Base-by-base conservation (phyloP, 768 basidiomycete species). In the Bullera alba region DNA sequence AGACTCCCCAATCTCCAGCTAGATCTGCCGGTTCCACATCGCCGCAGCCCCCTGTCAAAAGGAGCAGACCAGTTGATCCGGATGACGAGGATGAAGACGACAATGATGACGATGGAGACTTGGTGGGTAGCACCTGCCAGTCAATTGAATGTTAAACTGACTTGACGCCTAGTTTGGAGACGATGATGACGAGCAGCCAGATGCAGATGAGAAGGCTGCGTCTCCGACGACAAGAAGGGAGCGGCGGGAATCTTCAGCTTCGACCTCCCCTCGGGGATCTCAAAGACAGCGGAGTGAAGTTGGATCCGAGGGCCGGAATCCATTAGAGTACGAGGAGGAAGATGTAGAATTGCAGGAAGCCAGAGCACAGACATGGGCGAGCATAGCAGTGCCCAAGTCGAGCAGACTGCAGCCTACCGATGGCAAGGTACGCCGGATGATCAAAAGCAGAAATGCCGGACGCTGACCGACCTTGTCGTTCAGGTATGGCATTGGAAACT, bases 401-500 rank as follows among this genome's bases (percentile, higher is more conserved):
- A 87, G 86, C 10, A 79, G 84, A 21, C 84, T 89, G 46, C 80
- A 79, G 60, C 83, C 82, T 56, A 84, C 86, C 51, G 85, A 91
- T 69, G 84, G 83, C 48, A 80, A 85, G 66, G 92, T 92, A 70
- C 76, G 82, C n/a, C n/a, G 54, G 10, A n/a, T 8, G 15, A 19
- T 49, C 46, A 27, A 27, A 43, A 46, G 2, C 44, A 34, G 48
- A 58, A 23, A 42, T 23, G 25, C 16, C 27, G 55, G 41, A 25
- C 22, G 15, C 44, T 51, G 27, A 47, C 25, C 19, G n/a, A n/a
- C n/a, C n/a, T n/a, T n/a, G n/a, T n/a, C 10, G 19, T 39, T n/a
- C 44, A 89, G 88, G 82, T 84, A 59, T 96, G 91, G 91, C 84
- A 90, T 46, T 81, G 93, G 48, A 83, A 87, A 35, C 81, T 95